Base-by-base conservation (phyloP, 345 rosid species). In the Bruguiera sexangula region DNA sequence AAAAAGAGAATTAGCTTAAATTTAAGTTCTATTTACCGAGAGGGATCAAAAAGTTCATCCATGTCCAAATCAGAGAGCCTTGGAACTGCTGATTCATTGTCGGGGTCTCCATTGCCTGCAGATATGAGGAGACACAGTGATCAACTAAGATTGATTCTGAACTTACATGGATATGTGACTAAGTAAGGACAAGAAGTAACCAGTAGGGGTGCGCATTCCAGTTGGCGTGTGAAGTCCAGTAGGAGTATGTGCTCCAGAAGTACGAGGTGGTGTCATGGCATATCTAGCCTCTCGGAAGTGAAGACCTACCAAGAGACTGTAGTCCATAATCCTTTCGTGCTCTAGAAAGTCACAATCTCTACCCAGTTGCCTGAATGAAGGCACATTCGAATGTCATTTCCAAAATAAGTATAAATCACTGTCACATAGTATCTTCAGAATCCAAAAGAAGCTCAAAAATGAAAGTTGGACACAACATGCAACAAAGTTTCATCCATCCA, bases 311-410 rank as follows among this genome's bases (percentile, higher is more conserved):
- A 95, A 71, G 55, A 95, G 85, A 83, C 98, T 95, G 68, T 95
- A 95, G 66, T 95, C 99, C 99, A 95, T 95, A 43, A 95, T 92
- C 70, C 98, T 87, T 77, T 90, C 98, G 75, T 88, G 92, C 69
- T 92, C 96, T 66, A 95, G 96, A 52, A 95, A 86, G 43, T 92
- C 99, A 68, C 98, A 95, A 71, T 95, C 99, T 76, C 85, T 84
- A 69, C 88, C 98, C 53, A 92, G 92, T 90, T 95, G 98, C 84
- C 98, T 95, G 96, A 73, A 79, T 8, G 43, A 57, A 27, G 11
- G 29, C 65, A n/a, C 6, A 37, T 15, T 56, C 21, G 29, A n/a
- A 24, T 60, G n/a, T n/a, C 21, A 43, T 8, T 22, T 53, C 19
- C 21, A 21, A 37, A 63, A 27, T 36, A 29, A 29, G 24, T 21